Evolutionary conservation across 495 filamentous ascomycete species (phyloP), one percentile per base, ranked within the genome.

Genomic region (Trichoderma reesei): DNA sequence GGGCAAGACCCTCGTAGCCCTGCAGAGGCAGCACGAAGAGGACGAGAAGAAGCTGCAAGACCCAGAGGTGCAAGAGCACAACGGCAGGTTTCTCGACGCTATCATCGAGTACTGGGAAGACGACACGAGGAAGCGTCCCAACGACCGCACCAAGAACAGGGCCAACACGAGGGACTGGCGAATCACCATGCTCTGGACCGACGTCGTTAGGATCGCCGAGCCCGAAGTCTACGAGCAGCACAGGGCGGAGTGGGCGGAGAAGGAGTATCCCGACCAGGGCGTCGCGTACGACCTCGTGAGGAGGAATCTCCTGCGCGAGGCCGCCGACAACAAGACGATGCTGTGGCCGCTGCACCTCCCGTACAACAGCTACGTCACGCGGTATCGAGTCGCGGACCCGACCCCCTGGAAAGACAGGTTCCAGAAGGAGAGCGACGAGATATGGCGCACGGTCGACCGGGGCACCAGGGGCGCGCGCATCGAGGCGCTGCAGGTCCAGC

Each of bases 301-400:
- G 36, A 41, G 18, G n/a, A 41, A 41, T 20, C 36, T 61, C 5
- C 3, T 61, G 3, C 36, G 59, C 3, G 59, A 61, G 59, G 36
- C 36, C 36, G n/a, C 39, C 11, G 59, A 61, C 14, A 41, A 41
- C 59, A 61, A 61, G 59, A 61, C 59, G 16, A 38, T 61, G 36
- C 18, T 61, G 16, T 61, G 59, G 59, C 59, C 59, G 13, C 59
- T 38, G 3, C 16, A n/a, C 41, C 59, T 41, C 1, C 36, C 36
- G 5, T 61, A 39, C n/a, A 41, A 61, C 36, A 34, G 51, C 51
- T 56, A 56, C 11, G 51, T 26, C 26, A 36, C 51, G 9, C 33
- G 26, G 3, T 56, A 56, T 16, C 8, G 34, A 16, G 51, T 56
- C 11, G 51, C 26, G 16, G 51, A 56, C 11, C 51, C 51, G 3